These are phyloP conservation scores for Dictyostelium capitatum DNA, from an alignment of 78 protist genomes.

Conservation along the genomic window DNA sequence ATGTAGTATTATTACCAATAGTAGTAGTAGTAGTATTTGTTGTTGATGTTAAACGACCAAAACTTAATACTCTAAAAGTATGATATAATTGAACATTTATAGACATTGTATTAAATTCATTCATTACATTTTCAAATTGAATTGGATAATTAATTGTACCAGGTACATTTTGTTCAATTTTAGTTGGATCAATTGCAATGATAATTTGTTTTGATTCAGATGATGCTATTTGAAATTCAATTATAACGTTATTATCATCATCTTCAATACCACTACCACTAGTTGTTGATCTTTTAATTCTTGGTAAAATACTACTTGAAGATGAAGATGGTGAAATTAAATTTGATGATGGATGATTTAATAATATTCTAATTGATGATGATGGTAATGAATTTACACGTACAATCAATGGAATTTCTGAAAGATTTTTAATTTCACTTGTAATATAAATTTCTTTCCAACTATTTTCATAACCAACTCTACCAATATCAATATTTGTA, in stretches of 20 bases:
- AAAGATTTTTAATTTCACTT: conserved; percentile 40
- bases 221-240: conserved; percentile 47
- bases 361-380: conserved; percentile 23
- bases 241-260: not conserved
- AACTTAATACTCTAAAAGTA: conserved; percentile 48
- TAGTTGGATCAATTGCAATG: conserved; percentile 62
- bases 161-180: conserved; percentile 41
- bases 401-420: conserved; percentile 55
- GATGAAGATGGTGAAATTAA: not conserved
- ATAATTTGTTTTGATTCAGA: conserved; percentile 43
- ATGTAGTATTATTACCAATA: not conserved
- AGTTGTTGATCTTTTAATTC: not conserved
- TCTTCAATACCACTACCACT: conserved; percentile 1
- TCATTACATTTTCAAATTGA: conserved; percentile 64
- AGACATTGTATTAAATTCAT: conserved; percentile 30
- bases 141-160: conserved; percentile 36
- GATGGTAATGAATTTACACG: conserved; percentile 25
- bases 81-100: conserved; percentile 23
- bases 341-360: not conserved
- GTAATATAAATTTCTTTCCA: conserved; percentile 59
- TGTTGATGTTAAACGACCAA: conserved; percentile 35
- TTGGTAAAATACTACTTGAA: not conserved
- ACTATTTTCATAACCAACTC: conserved; percentile 65
- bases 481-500: conserved; percentile 31
- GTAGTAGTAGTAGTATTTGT: not conserved